Evolutionary conservation across 176 grass and related monocot species (phyloP).

Genomic region (Phoenix dactylifera): DNA sequence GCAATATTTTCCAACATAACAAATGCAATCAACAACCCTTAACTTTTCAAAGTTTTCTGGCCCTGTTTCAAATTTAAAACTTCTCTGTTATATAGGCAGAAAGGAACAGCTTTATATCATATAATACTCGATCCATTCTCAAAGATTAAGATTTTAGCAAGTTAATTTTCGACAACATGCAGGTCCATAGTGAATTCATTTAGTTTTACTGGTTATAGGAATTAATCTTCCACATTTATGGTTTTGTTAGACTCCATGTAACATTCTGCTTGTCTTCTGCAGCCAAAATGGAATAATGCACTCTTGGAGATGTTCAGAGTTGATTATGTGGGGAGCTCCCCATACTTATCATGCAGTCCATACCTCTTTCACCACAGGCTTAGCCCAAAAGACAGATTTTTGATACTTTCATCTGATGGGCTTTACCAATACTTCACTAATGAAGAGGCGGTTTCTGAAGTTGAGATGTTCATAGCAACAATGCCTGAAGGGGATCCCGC

Average conservation of each 20-base stretch:
- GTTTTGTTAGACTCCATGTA: neutral
- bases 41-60: too few relatives aligned
- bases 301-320: constrained; percentile 93
- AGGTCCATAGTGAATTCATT: neutral
- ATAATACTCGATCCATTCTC: too few relatives aligned
- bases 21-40: too few relatives aligned
- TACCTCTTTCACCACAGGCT: constrained; percentile 73
- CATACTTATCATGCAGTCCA: constrained; percentile 82
- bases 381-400: constrained; percentile 62
- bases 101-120: too few relatives aligned
- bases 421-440: constrained; percentile 99
- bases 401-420: constrained; percentile 90
- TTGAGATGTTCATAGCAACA: constrained; percentile 80
- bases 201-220: neutral
- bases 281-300: constrained; percentile 94
- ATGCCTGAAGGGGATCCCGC: constrained; percentile 93
- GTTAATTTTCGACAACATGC: too few relatives aligned
- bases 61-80: too few relatives aligned
- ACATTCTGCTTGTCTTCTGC: constrained; percentile 16
- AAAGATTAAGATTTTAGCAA: too few relatives aligned
- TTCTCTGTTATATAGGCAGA: too few relatives aligned
- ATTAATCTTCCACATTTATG: neutral
- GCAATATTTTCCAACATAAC: too few relatives aligned
- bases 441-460: constrained; percentile 68
- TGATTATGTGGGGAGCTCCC: constrained; percentile 64